Evolutionary conservation across 1,284 basidiomycete species (phyloP).

Genomic region (Melampsora americana): DNA sequence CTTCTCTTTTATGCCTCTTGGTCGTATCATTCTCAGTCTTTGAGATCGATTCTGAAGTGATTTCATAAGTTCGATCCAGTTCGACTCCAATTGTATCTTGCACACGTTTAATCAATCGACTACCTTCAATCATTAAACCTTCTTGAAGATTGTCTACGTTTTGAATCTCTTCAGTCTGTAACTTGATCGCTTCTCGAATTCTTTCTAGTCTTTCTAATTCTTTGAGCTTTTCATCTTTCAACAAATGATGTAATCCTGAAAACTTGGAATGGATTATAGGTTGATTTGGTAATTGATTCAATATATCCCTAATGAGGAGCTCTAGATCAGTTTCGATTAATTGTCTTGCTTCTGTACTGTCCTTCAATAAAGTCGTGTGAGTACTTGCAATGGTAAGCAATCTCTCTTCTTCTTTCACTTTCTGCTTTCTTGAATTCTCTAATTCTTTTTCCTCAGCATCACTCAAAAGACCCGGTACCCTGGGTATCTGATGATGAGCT

Average conservation of each 20-base stretch:
- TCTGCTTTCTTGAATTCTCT: too few relatives aligned
- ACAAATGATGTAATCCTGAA: not conserved
- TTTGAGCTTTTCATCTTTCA: conserved; percentile 5
- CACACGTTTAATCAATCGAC: conserved; percentile 34
- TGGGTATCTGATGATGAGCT: not conserved
- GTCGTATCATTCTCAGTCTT: too few relatives aligned
- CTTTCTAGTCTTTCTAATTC: conserved; percentile 16
- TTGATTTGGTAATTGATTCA: not conserved
- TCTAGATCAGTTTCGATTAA: conserved; percentile 9
- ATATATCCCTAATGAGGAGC: conserved; percentile 12
- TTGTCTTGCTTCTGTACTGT: not conserved
- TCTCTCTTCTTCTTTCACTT: too few relatives aligned
- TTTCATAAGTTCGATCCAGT: conserved; percentile 35
- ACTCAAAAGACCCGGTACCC: not conserved
- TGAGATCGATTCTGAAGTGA: too few relatives aligned
- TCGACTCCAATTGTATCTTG: conserved; percentile 34
- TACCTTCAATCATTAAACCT: conserved; percentile 30
- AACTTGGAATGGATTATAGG: too few relatives aligned
- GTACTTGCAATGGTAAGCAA: too few relatives aligned
- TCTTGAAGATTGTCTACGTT: conserved; percentile 28
- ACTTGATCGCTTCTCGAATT: conserved; percentile 8
- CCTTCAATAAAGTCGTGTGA: not conserved
- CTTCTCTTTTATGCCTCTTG: too few relatives aligned
- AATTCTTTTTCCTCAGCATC: not conserved
- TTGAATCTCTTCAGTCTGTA: conserved; percentile 18